Conservation (phyloP, 108 stramenopile genomes). For the Fragilaria radians region DNA sequence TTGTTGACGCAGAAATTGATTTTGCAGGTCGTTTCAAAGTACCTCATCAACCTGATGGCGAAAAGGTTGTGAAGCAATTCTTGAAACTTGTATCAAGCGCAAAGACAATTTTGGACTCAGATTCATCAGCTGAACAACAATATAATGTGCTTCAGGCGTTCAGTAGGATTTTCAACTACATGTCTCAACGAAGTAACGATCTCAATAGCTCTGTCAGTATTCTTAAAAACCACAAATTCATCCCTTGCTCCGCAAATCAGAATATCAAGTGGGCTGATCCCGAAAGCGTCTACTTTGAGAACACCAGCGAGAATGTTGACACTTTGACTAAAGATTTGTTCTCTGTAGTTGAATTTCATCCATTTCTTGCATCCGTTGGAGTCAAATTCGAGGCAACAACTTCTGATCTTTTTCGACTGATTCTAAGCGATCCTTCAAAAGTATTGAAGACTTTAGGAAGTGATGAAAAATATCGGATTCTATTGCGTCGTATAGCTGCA, state of each 20-base stretch:
- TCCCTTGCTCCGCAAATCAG: slow-evolving; percentile 39
- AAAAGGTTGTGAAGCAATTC: slow-evolving; percentile 39
- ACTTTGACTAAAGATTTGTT: slow-evolving; percentile 31
- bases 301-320: slow-evolving; percentile 12
- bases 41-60: slow-evolving; percentile 36
- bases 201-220: slow-evolving; percentile 20
- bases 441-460: slow-evolving; percentile 41
- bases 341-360: slow-evolving; percentile 40
- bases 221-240: slow-evolving; percentile 38
- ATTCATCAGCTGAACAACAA: slow-evolving; percentile 13
- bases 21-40: slow-evolving; percentile 47
- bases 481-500: slow-evolving; percentile 63
- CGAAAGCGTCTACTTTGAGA: slow-evolving; percentile 52
- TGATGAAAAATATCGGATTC: slow-evolving; percentile 44
- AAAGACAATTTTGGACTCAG: slow-evolving; percentile 18
- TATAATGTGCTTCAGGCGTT: slow-evolving; percentile 20
- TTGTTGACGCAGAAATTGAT: slow-evolving; percentile 39
- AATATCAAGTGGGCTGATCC: slow-evolving; percentile 41
- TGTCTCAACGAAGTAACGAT: slow-evolving; percentile 50
- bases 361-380: slow-evolving; percentile 35
- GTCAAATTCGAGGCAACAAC: slow-evolving; percentile 46
- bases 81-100: slow-evolving; percentile 28
- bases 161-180: slow-evolving; percentile 25
- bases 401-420: slow-evolving; percentile 30
- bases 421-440: slow-evolving; percentile 33